These are phyloP conservation scores for Cryptococcus sp. DNA, from an alignment of 1,284 basidiomycete genomes.

Conservation along the genomic window DNA sequence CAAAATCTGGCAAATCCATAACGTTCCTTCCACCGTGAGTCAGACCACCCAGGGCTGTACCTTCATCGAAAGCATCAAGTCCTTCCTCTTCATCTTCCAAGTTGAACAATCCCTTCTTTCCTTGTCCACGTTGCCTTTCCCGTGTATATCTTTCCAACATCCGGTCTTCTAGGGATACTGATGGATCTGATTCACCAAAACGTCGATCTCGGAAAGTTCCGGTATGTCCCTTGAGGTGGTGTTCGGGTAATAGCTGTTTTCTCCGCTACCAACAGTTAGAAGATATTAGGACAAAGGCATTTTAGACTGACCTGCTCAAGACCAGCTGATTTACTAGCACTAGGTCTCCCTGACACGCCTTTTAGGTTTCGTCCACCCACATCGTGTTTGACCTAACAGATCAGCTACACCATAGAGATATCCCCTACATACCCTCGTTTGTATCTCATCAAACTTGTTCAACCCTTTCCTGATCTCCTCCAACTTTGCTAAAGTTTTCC, in stretches of 20 bases:
- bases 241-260: conserved; percentile 81
- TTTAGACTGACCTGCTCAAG: conserved; percentile 69
- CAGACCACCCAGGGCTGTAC: conserved; percentile 50
- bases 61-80: conserved; percentile 53
- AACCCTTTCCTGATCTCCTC: conserved; percentile 76
- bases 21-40: conserved; percentile 91
- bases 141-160: conserved; percentile 95
- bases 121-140: conserved; percentile 61
- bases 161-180: conserved; percentile 87
- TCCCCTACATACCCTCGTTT: conserved; percentile 57
- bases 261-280: conserved; percentile 57
- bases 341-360: conserved; percentile 76
- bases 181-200: conserved; percentile 91
- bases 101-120: conserved; percentile 80
- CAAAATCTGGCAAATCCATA: conserved; percentile 53
- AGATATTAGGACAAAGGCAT: neutral
- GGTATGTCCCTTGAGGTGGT: conserved; percentile 64
- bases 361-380: conserved; percentile 82
- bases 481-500: conserved; percentile 71
- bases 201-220: conserved; percentile 90
- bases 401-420: neutral
- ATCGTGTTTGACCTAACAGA: conserved; percentile 68
- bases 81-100: conserved; percentile 70
- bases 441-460: conserved; percentile 90
- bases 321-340: conserved; percentile 80